Conservation (phyloP, 2,329 filamentous ascomycete genomes). For the Penicillium sp. region DNA sequence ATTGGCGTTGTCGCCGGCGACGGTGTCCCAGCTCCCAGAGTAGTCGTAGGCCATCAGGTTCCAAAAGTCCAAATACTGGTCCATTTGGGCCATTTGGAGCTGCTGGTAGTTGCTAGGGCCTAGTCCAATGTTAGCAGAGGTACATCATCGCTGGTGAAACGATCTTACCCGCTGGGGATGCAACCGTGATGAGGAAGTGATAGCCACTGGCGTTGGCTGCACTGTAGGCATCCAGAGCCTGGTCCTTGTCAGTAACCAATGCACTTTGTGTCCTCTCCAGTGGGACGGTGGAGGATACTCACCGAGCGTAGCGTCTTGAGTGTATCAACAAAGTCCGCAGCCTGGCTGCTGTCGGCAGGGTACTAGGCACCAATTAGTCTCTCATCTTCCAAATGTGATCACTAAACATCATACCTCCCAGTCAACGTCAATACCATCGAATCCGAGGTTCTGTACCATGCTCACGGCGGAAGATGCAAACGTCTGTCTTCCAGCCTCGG, state of each 20-base stretch:
- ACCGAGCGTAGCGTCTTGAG: constrained; percentile 34
- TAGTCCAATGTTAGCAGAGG: constrained; percentile 10
- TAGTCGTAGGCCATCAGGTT: constrained; percentile 80
- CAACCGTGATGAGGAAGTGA: constrained; percentile 48
- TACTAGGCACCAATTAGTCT: constrained; percentile 24
- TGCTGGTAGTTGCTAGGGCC: constrained; percentile 46
- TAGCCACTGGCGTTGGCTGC: constrained; percentile 36
- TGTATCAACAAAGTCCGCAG: constrained; percentile 36
- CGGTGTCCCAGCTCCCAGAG: constrained; percentile 74
- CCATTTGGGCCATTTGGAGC: constrained; percentile 46
- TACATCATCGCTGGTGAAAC: not conserved
- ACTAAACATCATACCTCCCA: constrained; percentile 35
- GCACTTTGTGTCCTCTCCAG: too few species aligned
- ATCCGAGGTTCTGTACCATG: constrained; percentile 75
- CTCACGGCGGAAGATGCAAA: constrained; percentile 73
- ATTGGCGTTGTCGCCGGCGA: constrained; percentile 78
- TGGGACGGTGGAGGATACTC: constrained; percentile 10
- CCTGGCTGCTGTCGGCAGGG: constrained; percentile 33
- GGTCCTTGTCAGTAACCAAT: not conserved
- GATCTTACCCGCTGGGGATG: constrained; percentile 43
- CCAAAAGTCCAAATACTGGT: constrained; percentile 53
- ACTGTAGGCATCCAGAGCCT: constrained; percentile 46
- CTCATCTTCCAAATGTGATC: too few species aligned
- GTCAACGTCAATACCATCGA: constrained; percentile 53
- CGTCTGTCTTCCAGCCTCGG: constrained; percentile 56